Base-by-base conservation (phyloP, 2,329 filamentous ascomycete genomes). In the Leptosphaerulina australis region DNA sequence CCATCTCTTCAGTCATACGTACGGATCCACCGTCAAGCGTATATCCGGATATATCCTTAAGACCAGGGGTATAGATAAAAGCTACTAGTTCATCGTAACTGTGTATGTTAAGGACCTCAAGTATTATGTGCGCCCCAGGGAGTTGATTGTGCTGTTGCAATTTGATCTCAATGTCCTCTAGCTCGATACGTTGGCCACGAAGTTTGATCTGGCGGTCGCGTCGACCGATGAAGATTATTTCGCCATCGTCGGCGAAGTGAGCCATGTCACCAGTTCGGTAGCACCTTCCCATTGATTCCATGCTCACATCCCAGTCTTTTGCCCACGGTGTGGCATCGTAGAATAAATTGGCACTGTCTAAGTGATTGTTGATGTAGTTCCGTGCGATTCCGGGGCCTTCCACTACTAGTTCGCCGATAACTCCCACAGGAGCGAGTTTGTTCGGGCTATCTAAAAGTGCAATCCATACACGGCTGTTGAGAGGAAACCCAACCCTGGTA, bases 341-440 rank as follows among this genome's bases (percentile, higher is more conserved):
- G 37, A 63, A 63, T 12, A 50, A 28, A 9, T 50, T 38, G 2
- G 47, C 33, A 31, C 41, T 55, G 35, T 53, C 51, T 36, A 38
- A 40, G 2, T 41, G 29, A 17, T 55, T 25, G 31, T 11, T 63
- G 8, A 67, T 37, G 28, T 68, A 68, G 4, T 61, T 61, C 18
- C 64, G 60, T 12, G 68, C 71, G 4, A 75, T 62, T 28, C 66
- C 80, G 1, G 79, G 79, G 0, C 82, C 82, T 52, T 84, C 81
- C 17, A 85, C 77, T 5, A 83, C 74, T 2, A 85, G 70, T 60
- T 85, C 82, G 3, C 57, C 59, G 20, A 52, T 48, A 25, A 21
- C 44, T 1, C 83, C 55, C 2, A 58, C 36, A 21, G 57, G 53
- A 10, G 53, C 38, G 30, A 66, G 60, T 18, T 39, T 34, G 21